Conservation (phyloP, 176 grass and related monocot genomes). For the Thinopyrum elongatum region DNA sequence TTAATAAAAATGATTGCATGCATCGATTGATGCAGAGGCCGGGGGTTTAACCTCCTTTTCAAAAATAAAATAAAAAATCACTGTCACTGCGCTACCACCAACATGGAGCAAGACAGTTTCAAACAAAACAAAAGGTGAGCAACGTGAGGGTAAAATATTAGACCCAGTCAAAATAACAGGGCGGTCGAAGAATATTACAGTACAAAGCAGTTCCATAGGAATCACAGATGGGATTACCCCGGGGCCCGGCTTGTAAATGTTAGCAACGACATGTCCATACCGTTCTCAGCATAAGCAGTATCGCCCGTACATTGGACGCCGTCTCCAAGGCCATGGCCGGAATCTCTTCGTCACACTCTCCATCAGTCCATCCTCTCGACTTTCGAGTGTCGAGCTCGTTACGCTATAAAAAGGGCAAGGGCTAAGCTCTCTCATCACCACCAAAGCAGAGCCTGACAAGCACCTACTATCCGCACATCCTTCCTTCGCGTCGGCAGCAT, state of each 20-base stretch:
- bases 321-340: neutral
- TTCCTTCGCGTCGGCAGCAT: neutral
- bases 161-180: neutral
- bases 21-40: too few species aligned
- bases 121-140: neutral
- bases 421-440: neutral
- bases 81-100: neutral
- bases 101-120: neutral
- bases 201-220: constrained; percentile 13
- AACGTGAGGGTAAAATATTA: neutral
- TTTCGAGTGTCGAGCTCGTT: neutral
- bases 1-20: too few species aligned
- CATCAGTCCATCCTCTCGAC: neutral
- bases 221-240: neutral
- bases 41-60: too few species aligned
- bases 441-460: neutral
- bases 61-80: too few species aligned
- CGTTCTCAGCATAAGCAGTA: neutral
- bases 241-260: neutral
- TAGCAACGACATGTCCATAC: neutral
- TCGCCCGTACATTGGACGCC: neutral
- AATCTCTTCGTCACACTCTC: neutral
- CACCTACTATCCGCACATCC: neutral
- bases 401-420: constrained; percentile 1
- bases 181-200: neutral